Evolutionary conservation across 2,329 filamentous ascomycete genomes (phyloP).

Genomic region (Sarocladium oryzae): DNA sequence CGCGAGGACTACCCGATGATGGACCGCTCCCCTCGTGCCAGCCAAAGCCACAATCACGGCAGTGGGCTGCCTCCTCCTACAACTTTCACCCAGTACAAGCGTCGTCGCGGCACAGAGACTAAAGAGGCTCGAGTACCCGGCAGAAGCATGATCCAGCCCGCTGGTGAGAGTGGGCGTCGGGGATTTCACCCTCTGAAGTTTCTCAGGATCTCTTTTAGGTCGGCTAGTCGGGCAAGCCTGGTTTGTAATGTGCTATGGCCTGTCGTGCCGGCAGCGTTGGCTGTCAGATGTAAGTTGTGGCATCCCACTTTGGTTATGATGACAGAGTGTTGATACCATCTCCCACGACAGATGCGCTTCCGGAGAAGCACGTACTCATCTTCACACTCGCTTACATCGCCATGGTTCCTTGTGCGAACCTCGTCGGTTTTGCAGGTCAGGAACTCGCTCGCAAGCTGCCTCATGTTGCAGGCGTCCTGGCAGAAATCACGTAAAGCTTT

Average conservation of each 20-base stretch:
- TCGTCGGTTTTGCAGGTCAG: conserved; percentile 48
- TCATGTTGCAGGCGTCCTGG: conserved; percentile 60
- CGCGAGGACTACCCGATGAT: neutral
- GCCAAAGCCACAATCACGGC: neutral
- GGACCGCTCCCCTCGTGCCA: neutral
- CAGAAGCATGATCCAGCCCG: conserved; percentile 17
- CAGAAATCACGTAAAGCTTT: conserved; percentile 46
- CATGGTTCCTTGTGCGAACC: conserved; percentile 45
- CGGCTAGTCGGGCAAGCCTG: conserved; percentile 36
- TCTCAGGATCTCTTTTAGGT: conserved; percentile 34
- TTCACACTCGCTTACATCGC: conserved; percentile 43
- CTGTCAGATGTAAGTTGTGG: conserved; percentile 28
- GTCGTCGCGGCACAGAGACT: conserved; percentile 1
- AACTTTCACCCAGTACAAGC: conserved; percentile 19
- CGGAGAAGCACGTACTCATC: conserved; percentile 33
- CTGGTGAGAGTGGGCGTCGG: conserved; percentile 38
- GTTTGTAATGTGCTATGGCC: conserved; percentile 45
- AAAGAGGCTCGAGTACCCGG: neutral
- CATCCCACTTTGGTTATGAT: neutral
- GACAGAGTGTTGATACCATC: conserved; percentile 6
- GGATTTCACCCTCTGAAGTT: conserved; percentile 39
- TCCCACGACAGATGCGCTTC: conserved; percentile 23
- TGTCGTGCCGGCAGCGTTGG: conserved; percentile 41
- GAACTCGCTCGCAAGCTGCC: conserved; percentile 73
- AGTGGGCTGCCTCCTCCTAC: conserved; percentile 20